Base-by-base conservation (phyloP, 1,284 basidiomycete genomes). In the Ustilago sp. region DNA sequence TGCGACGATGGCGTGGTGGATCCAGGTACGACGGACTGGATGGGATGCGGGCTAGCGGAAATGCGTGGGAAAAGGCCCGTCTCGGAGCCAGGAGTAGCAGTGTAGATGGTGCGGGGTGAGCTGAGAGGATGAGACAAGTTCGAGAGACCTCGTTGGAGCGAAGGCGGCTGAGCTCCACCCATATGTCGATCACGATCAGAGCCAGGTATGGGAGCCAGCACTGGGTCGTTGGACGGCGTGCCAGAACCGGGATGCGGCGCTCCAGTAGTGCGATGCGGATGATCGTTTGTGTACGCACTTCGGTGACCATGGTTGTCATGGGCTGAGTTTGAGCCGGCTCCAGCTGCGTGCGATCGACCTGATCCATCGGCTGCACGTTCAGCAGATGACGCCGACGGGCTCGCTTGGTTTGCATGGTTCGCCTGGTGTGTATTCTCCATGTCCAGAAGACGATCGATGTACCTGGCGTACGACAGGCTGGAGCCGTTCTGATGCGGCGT, bases 401-500 rank as follows among this genome's bases (percentile, higher is more conserved):
- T 52, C 8, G 45, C 8, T 19, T 48, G 60, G 9, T 17, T 23
- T 45, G 43, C 43, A 17, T 45, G 43, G 52, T 23, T 48, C 9
- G 35, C 47, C 12, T 59, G 34, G 23, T 12, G 51, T 8, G 43
- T 63, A 54, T 47, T 53, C 31, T 67, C 70, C 65, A 60, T 73
- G 47, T 68, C 52, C 15, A 74, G 32, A 9, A 74, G 62, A n/a
- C 59, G 71, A 23, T 74, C 65, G 32, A 74, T 68, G 51, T 74
- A 74, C 23, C 58, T 63, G 19, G 71, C 71, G n/a, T 74, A 74
- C 6, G 62, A 61, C 34, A 74, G 43, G 45, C 71, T 74, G 9
- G 71, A 74, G 15, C 71, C 71, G 31, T 68, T 68, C 59, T 74
- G 71, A 39, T 74, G 71, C 51, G 47, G 50, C 7, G 71, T 74